phyloP scores from a whole-genome alignment of 148 eudicot genomes.

The Heliamphora exappendiculata region DNA sequence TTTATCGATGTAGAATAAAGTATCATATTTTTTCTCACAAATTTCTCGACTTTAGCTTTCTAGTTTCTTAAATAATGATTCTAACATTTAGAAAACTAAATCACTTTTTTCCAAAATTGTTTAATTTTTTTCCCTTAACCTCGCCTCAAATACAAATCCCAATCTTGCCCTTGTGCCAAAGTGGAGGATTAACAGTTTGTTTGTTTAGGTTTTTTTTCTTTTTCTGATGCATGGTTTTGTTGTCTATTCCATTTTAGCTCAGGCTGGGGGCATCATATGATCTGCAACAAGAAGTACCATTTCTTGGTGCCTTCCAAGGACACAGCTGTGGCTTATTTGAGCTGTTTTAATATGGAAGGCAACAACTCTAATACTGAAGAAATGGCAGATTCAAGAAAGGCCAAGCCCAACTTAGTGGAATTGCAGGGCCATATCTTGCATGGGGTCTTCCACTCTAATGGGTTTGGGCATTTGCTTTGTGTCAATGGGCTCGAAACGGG shows the following conservation, averaged over 20 bases:
- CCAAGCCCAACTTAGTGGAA: constrained; percentile 48
- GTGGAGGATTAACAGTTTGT: too few species aligned
- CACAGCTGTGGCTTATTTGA: constrained; percentile 49
- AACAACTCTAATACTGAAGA: too few species aligned
- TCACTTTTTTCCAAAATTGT: too few species aligned
- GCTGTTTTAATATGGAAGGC: constrained; percentile 33
- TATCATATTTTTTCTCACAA: too few species aligned
- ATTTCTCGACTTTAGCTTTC: too few species aligned
- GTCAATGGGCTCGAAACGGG: constrained; percentile 75
- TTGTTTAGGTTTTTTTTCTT: too few species aligned
- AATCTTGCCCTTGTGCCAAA: too few species aligned
- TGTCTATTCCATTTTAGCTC: constrained; percentile 17
- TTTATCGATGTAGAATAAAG: too few species aligned
- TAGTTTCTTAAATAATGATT: too few species aligned
- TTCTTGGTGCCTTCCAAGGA: constrained; percentile 83
- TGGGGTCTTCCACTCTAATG: constrained; percentile 95
- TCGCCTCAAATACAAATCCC: too few species aligned
- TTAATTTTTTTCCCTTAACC: too few species aligned
- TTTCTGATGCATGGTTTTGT: not conserved
- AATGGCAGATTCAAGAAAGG: constrained; percentile 19
- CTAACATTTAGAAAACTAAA: too few species aligned
- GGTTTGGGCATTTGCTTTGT: constrained; percentile 93
- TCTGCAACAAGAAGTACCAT: constrained; percentile 90
- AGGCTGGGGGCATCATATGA: constrained; percentile 99
- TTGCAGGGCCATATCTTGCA: constrained; percentile 71